Conservation (phyloP, 345 rosid genomes). For the Fremontodendron californicum region DNA sequence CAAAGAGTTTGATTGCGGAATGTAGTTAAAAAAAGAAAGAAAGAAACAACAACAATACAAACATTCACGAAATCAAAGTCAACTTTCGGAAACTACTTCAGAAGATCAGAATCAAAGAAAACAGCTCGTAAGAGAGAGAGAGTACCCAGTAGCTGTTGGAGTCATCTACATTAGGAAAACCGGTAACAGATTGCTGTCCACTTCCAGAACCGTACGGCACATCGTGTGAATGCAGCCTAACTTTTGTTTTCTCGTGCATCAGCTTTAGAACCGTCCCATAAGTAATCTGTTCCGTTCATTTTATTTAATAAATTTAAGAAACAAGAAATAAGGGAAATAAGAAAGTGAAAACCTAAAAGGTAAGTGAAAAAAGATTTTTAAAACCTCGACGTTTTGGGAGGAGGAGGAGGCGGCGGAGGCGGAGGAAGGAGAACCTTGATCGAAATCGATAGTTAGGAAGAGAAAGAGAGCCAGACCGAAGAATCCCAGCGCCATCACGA, state of each 20-base stretch:
- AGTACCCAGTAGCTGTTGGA: constrained; percentile 96
- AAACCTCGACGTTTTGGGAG: constrained; percentile 71
- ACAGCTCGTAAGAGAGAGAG: background rate
- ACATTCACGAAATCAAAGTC: background rate
- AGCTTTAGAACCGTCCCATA: constrained; percentile 82
- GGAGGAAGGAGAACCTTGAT: constrained; percentile 40
- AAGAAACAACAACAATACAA: background rate
- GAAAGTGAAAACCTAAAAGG: too few species aligned
- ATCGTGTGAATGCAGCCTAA: constrained; percentile 88
- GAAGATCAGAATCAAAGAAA: too few species aligned
- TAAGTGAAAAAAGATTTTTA: background rate
- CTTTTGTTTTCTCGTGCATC: constrained; percentile 87
- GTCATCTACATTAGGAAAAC: constrained; percentile 77
- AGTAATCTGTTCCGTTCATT: constrained; percentile 50
- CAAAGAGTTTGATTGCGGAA: background rate
- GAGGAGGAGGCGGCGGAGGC: constrained; percentile 60
- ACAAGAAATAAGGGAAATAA: too few species aligned
- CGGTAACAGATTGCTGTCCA: constrained; percentile 99
- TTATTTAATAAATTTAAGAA: background rate
- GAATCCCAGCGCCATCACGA: constrained; percentile 67
- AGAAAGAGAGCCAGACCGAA: constrained; percentile 66
- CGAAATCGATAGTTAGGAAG: constrained; percentile 59
- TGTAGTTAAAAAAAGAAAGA: too few species aligned
- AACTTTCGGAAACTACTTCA: background rate
- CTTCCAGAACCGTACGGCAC: constrained; percentile 99